Conservation (phyloP, 1,139 yeast genomes). For the Yamadazyma trypodendri region DNA sequence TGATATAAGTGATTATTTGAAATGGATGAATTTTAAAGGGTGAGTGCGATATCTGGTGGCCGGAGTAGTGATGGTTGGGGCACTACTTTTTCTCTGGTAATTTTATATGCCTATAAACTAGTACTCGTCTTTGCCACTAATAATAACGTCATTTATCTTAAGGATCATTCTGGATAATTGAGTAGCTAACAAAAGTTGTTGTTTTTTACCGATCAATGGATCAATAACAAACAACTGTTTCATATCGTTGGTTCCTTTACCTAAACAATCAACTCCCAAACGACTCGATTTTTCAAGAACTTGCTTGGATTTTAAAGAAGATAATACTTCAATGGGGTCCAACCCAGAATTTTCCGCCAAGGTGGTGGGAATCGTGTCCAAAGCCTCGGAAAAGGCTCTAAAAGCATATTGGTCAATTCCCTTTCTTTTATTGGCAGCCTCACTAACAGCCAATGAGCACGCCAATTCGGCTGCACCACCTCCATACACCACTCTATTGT, state of each 20-base stretch:
- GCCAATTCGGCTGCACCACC: slow-evolving; percentile 98
- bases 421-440: slow-evolving; percentile 87
- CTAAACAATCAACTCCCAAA: slow-evolving; percentile 92
- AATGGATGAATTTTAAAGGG: background rate
- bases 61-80: background rate
- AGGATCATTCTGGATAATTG: slow-evolving; percentile 96
- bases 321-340: slow-evolving; percentile 87
- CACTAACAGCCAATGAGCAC: slow-evolving; percentile 87
- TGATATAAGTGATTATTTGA: slow-evolving; percentile 2
- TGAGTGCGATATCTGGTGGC: background rate
- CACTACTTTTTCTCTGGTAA: no score
- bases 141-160: slow-evolving; percentile 93
- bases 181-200: slow-evolving; percentile 91
- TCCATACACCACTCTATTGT: slow-evolving; percentile 92
- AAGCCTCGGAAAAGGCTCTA: slow-evolving; percentile 89
- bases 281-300: slow-evolving; percentile 66
- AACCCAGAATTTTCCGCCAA: slow-evolving; percentile 96
- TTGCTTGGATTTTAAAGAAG: slow-evolving; percentile 82
- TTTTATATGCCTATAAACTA: slow-evolving; percentile 19
- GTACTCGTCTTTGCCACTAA: slow-evolving; percentile 83
- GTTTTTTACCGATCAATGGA: slow-evolving; percentile 95
- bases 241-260: slow-evolving; percentile 87
- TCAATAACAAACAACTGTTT: slow-evolving; percentile 91
- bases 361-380: slow-evolving; percentile 91
- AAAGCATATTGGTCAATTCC: slow-evolving; percentile 98